These are phyloP conservation scores for Beauveria sp. DNA, from an alignment of 2,329 filamentous ascomycete genomes.

Conservation along the genomic window DNA sequence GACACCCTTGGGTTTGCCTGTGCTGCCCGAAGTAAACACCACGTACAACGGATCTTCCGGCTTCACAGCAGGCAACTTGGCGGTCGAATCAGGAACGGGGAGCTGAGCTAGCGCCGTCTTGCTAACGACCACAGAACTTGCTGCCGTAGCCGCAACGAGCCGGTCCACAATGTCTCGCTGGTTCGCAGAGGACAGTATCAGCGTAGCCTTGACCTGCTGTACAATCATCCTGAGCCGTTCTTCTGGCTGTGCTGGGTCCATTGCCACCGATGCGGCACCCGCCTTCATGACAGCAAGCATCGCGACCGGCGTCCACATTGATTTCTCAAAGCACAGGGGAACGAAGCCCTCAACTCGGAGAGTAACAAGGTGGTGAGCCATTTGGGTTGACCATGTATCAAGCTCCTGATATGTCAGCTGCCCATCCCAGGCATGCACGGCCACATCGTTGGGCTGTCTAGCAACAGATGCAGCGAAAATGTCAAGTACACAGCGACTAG, in stretches of 20 bases:
- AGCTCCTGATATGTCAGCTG: slow-evolving; percentile 15
- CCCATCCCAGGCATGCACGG: slow-evolving; percentile 1
- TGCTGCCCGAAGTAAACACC: slow-evolving; percentile 14
- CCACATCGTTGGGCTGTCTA: background rate
- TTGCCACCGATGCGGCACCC: background rate
- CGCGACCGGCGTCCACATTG: background rate
- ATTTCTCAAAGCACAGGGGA: slow-evolving; percentile 2
- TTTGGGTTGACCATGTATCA: slow-evolving; percentile 1
- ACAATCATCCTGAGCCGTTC: background rate
- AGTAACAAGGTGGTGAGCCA: slow-evolving; percentile 9
- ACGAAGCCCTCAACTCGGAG: background rate
- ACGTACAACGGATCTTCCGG: slow-evolving; percentile 14
- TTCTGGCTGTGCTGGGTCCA: slow-evolving; percentile 2
- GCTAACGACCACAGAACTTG: background rate
- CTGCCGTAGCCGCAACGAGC: background rate
- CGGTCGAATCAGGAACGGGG: background rate
- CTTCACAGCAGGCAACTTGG: background rate
- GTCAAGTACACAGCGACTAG: background rate
- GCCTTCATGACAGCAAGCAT: slow-evolving; percentile 4
- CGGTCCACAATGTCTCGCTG: background rate
- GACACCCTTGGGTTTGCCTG: slow-evolving; percentile 19
- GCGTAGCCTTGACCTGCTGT: background rate
- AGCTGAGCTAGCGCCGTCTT: background rate
- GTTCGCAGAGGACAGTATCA: background rate
- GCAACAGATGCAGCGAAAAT: background rate